phyloP scores from a whole-genome alignment of 352 stramenopile genomes.

The Globisporangium cederbergense region DNA sequence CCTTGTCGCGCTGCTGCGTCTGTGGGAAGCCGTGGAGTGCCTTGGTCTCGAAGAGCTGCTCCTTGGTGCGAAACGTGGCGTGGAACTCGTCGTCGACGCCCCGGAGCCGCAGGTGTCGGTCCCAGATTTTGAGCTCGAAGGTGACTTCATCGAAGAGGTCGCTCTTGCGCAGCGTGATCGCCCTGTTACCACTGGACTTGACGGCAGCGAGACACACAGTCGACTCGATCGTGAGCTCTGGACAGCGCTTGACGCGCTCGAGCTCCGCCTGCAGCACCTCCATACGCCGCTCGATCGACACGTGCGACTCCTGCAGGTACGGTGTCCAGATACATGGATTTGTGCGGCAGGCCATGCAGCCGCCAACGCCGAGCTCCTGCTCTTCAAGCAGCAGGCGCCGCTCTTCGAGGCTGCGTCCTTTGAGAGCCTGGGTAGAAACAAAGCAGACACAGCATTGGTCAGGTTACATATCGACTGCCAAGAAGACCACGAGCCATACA shows the following conservation, averaged over 20 bases:
- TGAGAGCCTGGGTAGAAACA: slow-evolving; percentile 31
- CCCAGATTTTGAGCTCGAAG: slow-evolving; percentile 60
- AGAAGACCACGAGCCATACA: background rate
- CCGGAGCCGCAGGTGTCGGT: slow-evolving; percentile 63
- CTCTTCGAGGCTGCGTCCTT: slow-evolving; percentile 58
- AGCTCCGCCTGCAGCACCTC: slow-evolving; percentile 62
- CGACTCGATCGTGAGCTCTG: slow-evolving; percentile 47
- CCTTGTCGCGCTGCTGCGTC: slow-evolving; percentile 76
- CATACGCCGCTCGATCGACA: slow-evolving; percentile 54
- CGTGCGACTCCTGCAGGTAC: slow-evolving; percentile 53
- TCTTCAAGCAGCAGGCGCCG: slow-evolving; percentile 59
- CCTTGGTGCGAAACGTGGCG: slow-evolving; percentile 73
- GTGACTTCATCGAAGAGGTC: slow-evolving; percentile 79
- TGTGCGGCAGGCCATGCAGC: slow-evolving; percentile 79
- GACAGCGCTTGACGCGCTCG: slow-evolving; percentile 61
- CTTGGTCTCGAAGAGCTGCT: slow-evolving; percentile 85
- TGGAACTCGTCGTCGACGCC: slow-evolving; percentile 93
- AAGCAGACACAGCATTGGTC: background rate
- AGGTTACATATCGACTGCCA: background rate
- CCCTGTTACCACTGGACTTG: slow-evolving; percentile 38
- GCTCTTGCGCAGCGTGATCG: slow-evolving; percentile 52
- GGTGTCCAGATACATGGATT: slow-evolving; percentile 66
- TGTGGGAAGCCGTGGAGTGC: slow-evolving; percentile 90
- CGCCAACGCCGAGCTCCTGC: slow-evolving; percentile 62
- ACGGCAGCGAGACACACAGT: slow-evolving; percentile 59